These are phyloP conservation scores for Rhazya stricta DNA, from an alignment of 257 asterid genomes.

Conservation along the genomic window DNA sequence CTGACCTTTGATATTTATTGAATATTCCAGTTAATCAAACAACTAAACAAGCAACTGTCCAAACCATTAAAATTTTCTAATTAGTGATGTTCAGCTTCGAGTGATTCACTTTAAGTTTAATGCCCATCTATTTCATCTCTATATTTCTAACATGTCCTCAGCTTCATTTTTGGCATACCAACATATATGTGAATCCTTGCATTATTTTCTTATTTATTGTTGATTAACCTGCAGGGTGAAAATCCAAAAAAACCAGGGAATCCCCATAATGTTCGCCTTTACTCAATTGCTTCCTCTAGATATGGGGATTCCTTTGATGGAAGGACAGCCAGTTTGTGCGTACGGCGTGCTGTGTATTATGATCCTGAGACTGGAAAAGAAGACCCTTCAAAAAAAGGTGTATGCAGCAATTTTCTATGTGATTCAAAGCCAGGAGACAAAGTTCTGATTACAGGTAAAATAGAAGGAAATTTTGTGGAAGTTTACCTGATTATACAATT, in stretches of 20 bases:
- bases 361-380: conserved; percentile 90
- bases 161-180: not conserved
- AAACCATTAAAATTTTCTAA: not conserved
- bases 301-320: conserved; percentile 89
- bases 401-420: conserved; percentile 88
- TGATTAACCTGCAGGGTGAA: conserved; percentile 57
- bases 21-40: not conserved
- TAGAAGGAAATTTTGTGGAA: not conserved
- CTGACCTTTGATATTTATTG: not conserved
- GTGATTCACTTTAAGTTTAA: not conserved
- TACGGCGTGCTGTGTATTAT: conserved; percentile 84
- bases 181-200: not conserved
- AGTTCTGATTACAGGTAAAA: conserved; percentile 66
- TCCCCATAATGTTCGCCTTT: conserved; percentile 79
- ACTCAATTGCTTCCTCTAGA: conserved; percentile 89
- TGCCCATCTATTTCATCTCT: not conserved
- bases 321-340: conserved; percentile 85
- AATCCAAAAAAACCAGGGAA: conserved; percentile 91
- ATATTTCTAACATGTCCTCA: not conserved
- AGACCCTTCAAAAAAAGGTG: conserved; percentile 79
- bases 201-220: not conserved
- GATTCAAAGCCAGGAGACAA: conserved; percentile 90
- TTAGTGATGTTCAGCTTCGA: not conserved
- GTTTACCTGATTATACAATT: not conserved
- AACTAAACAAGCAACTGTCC: not conserved